Evolutionary conservation across 305 asterid species (phyloP).

Genomic region (Fraxinus platypoda): DNA sequence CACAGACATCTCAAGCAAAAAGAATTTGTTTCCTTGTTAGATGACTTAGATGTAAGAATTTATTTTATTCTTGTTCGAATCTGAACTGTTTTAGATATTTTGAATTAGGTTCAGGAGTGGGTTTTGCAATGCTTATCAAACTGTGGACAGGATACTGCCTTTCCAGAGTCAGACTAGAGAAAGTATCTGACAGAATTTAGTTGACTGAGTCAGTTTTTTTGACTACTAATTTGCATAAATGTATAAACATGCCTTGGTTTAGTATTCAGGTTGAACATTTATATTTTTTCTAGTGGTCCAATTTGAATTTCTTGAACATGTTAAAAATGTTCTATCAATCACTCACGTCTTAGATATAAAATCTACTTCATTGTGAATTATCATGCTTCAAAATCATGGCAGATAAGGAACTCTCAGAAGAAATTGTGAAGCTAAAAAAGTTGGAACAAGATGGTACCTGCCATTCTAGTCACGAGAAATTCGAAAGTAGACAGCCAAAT

Average conservation of each 20-base stretch:
- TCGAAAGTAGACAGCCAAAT: conserved; percentile 15
- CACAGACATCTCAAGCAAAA: background rate
- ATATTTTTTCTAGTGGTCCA: background rate
- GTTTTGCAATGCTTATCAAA: background rate
- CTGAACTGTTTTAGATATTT: background rate
- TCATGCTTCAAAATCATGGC: conserved; percentile 23
- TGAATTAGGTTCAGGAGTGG: background rate
- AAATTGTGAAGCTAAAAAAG: conserved; percentile 53
- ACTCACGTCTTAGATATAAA: background rate
- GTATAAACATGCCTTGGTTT: background rate
- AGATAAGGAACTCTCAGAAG: conserved; percentile 61
- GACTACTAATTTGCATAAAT: background rate
- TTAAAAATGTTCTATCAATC: background rate
- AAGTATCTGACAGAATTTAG: background rate
- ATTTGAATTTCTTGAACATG: background rate
- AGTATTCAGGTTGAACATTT: background rate
- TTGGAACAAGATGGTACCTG: conserved; percentile 33
- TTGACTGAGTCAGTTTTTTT: background rate
- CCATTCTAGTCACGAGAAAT: conserved; percentile 12
- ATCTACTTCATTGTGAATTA: background rate
- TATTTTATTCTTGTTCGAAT: background rate
- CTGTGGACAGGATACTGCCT: background rate
- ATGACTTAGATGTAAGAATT: background rate
- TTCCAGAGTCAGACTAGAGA: background rate
- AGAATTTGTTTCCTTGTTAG: background rate